Conservation (phyloP, 345 rosid genomes). For the Syzygium aromaticum region DNA sequence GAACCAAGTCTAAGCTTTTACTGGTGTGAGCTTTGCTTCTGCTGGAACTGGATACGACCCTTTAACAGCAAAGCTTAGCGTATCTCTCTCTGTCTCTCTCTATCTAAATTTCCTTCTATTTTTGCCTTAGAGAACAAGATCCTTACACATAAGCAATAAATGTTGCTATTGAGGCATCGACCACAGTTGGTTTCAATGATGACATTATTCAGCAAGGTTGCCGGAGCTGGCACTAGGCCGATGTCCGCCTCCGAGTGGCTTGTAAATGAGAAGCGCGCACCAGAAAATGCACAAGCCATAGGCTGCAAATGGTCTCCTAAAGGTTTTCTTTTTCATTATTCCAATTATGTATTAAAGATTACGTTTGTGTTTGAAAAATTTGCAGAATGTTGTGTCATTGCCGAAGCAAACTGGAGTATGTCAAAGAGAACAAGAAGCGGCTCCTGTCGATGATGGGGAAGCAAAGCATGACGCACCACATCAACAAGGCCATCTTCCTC, state of each 20-base stretch:
- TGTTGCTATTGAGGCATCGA: background rate
- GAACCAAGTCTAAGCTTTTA: conserved; percentile 58
- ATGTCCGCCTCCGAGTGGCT: background rate
- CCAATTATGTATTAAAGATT: background rate
- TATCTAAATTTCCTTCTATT: background rate
- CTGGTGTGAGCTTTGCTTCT: conserved; percentile 89
- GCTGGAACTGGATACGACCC: conserved; percentile 86
- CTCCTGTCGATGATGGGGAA: conserved; percentile 31
- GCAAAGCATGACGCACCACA: conserved; percentile 16
- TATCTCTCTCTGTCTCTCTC: conserved; percentile 7
- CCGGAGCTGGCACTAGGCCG: background rate
- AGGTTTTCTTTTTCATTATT: background rate
- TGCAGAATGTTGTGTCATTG: conserved; percentile 36
- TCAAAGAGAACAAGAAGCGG: conserved; percentile 39
- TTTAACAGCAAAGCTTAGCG: conserved; percentile 50
- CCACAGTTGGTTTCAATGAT: background rate
- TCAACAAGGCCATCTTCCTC: conserved; percentile 20
- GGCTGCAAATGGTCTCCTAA: background rate
- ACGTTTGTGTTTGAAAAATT: background rate
- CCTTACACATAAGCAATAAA: background rate
- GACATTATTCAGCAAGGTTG: background rate
- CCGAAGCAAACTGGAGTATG: conserved; percentile 40
- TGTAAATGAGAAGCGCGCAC: background rate
- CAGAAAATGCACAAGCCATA: background rate
- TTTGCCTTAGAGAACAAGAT: background rate